These are phyloP conservation scores for Kokia cookei DNA, from an alignment of 441 rosid genomes.

Conservation along the genomic window DNA sequence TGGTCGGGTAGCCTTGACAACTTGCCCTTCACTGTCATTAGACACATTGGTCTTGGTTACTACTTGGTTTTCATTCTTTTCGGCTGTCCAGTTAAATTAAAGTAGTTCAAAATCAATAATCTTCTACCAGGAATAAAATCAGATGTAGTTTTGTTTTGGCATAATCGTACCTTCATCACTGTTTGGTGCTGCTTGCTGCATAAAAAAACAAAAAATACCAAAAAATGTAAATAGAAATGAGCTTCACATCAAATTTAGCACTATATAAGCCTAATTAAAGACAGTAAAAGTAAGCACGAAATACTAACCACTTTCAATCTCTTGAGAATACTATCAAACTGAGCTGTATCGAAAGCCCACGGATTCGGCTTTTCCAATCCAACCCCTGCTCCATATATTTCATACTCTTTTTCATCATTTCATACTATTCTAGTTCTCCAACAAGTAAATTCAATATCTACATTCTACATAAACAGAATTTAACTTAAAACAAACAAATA, in stretches of 20 bases:
- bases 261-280: background rate
- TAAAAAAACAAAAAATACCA: conserved; percentile 7
- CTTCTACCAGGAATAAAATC: background rate
- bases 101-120: background rate
- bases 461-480: background rate
- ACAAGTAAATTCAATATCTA: background rate
- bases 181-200: conserved; percentile 59
- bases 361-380: conserved; percentile 86
- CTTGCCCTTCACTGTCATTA: conserved; percentile 29
- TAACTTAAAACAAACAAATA: background rate
- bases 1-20: conserved; percentile 71
- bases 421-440: background rate
- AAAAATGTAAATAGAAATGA: background rate
- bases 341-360: conserved; percentile 96
- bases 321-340: conserved; percentile 89
- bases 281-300: background rate
- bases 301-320: conserved; percentile 80
- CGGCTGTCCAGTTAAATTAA: conserved; percentile 23
- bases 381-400: conserved; percentile 44
- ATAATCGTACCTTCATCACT: conserved; percentile 48
- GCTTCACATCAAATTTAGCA: background rate
- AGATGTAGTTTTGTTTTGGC: background rate
- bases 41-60: conserved; percentile 27
- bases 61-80: conserved; percentile 30
- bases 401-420: background rate